Evolutionary conservation across 495 filamentous ascomycete species (phyloP).

Genomic region (Podospora australis): DNA sequence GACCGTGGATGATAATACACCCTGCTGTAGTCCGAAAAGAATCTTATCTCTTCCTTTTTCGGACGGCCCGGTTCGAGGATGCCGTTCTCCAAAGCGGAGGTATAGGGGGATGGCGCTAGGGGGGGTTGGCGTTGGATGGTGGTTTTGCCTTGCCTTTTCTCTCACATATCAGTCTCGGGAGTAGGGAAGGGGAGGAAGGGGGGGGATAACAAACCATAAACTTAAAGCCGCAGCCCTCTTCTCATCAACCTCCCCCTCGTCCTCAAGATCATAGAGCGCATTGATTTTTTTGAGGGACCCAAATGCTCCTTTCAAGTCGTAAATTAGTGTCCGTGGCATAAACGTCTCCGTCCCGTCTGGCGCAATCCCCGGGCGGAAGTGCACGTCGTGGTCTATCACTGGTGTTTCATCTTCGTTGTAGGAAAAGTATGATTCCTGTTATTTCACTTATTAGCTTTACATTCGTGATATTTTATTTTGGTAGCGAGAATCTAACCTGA

Average conservation of each 20-base stretch:
- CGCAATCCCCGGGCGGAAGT: slow-evolving; percentile 83
- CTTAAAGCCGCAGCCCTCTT: slow-evolving; percentile 41
- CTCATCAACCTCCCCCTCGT: slow-evolving; percentile 41
- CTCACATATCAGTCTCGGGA: background rate
- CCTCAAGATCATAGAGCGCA: slow-evolving; percentile 68
- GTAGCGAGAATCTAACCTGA: slow-evolving; percentile 39
- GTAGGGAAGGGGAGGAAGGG: background rate
- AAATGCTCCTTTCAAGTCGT: slow-evolving; percentile 90
- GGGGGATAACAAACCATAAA: slow-evolving; percentile 40
- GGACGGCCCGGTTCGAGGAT: slow-evolving; percentile 58
- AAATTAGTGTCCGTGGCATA: slow-evolving; percentile 84
- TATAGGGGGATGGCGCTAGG: slow-evolving; percentile 68
- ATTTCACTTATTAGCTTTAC: slow-evolving; percentile 6
- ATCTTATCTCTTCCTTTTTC: slow-evolving; percentile 65
- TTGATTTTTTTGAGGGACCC: slow-evolving; percentile 82
- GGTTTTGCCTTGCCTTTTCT: slow-evolving; percentile 65
- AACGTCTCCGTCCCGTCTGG: slow-evolving; percentile 82
- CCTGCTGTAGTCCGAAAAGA: slow-evolving; percentile 93
- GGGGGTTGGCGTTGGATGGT: slow-evolving; percentile 57
- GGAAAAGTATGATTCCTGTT: slow-evolving; percentile 98
- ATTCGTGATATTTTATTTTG: background rate
- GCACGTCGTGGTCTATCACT: slow-evolving; percentile 81
- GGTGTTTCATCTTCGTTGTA: slow-evolving; percentile 62
- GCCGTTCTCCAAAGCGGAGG: slow-evolving; percentile 60
- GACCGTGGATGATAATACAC: slow-evolving; percentile 90